Evolutionary conservation across 495 filamentous ascomycete genomes (phyloP).

Genomic region (Aspergillus diversus): DNA sequence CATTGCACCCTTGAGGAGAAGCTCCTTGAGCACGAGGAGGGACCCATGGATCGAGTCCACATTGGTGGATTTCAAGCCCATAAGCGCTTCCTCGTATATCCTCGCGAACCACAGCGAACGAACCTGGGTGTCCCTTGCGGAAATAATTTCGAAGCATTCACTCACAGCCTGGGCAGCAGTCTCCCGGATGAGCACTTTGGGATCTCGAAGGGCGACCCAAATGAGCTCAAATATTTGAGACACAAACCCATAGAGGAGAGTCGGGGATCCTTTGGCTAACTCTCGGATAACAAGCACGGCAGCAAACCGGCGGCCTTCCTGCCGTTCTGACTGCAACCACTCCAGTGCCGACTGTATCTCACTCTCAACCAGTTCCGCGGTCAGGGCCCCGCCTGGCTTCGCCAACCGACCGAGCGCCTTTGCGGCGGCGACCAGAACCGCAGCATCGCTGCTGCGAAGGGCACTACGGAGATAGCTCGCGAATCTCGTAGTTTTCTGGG

Average conservation of each 20-base stretch:
- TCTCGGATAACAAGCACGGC: slow-evolving; percentile 90
- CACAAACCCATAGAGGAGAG: slow-evolving; percentile 90
- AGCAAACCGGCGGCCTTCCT: slow-evolving; percentile 88
- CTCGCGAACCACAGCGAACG: slow-evolving; percentile 84
- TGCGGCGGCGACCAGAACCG: slow-evolving; percentile 84
- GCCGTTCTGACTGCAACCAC: slow-evolving; percentile 92
- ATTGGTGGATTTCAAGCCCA: slow-evolving; percentile 76
- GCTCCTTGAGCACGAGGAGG: slow-evolving; percentile 84
- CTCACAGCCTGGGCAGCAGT: slow-evolving; percentile 89
- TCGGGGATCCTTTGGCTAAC: slow-evolving; percentile 87
- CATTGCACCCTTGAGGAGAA: slow-evolving; percentile 93
- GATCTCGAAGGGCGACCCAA: slow-evolving; percentile 90
- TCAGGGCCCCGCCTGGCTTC: slow-evolving; percentile 88
- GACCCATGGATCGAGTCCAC: slow-evolving; percentile 90
- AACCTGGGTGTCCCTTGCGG: slow-evolving; percentile 81
- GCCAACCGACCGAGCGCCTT: slow-evolving; percentile 86
- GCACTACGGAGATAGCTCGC: slow-evolving; percentile 86
- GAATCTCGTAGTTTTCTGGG: slow-evolving; percentile 92
- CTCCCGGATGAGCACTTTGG: slow-evolving; percentile 85
- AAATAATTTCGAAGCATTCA: slow-evolving; percentile 91
- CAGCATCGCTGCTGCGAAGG: slow-evolving; percentile 83
- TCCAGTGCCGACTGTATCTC: slow-evolving; percentile 94
- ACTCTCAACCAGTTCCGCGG: slow-evolving; percentile 93
- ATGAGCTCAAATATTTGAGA: slow-evolving; percentile 89
- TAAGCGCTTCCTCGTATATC: slow-evolving; percentile 80